Percentiles rank a stretch among this genome's conserved stretches.
These are phyloP conservation scores for Candida bentonensis DNA, from an alignment of 805 yeast species.

Conservation along the genomic window DNA sequence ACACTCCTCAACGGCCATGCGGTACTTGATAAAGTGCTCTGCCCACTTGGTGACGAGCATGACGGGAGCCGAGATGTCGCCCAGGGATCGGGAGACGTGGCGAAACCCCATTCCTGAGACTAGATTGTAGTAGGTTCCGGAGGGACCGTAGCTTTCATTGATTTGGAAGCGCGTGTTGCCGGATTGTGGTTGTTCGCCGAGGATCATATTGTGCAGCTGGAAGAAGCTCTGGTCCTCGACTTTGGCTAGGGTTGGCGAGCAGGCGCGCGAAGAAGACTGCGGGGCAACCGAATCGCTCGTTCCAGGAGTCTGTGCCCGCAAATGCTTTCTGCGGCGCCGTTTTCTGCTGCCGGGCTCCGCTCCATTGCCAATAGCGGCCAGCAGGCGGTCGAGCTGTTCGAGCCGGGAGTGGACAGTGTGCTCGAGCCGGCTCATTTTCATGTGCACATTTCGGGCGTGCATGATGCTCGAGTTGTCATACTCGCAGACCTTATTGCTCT, in stretches of 20 bases:
- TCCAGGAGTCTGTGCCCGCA: too few species aligned
- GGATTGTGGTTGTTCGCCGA: neutral
- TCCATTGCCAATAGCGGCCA: too few species aligned
- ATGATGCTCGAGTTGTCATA: neutral
- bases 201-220: neutral
- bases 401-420: too few species aligned
- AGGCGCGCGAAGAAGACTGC: too few species aligned
- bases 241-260: too few species aligned
- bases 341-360: too few species aligned
- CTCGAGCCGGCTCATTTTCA: neutral
- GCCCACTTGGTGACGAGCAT: neutral
- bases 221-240: neutral
- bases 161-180: neutral
- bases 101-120: neutral
- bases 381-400: too few species aligned
- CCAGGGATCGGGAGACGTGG: neutral
- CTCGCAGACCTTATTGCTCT: neutral
- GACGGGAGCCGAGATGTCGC: neutral
- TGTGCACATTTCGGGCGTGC: neutral
- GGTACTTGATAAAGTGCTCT: neutral
- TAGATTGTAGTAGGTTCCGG: neutral
- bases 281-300: too few species aligned
- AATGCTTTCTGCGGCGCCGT: too few species aligned
- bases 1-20: neutral
- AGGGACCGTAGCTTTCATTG: neutral